Conservation (phyloP, 208 protist genomes). For the Leishmania martiniquensis region DNA sequence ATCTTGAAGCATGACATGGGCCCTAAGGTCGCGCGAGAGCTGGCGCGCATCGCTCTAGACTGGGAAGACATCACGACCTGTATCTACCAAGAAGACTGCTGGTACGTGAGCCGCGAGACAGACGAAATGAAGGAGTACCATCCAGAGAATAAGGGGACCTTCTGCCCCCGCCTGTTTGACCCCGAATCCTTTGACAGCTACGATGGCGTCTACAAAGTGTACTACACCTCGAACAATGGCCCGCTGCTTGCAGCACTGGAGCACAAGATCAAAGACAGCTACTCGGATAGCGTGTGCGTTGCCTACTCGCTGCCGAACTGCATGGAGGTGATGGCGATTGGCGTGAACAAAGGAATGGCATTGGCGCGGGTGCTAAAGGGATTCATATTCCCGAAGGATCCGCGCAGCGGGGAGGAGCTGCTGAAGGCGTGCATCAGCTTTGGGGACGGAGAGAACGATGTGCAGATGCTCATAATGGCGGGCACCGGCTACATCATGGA, state of each 20-base stretch:
- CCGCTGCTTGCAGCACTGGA: constrained; percentile 13
- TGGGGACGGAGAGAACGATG: constrained; percentile 56
- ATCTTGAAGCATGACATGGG: constrained; percentile 45
- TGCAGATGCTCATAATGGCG: constrained; percentile 37
- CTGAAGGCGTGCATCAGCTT: constrained; percentile 49
- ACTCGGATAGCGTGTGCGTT: constrained; percentile 6
- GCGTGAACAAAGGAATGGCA: constrained; percentile 48
- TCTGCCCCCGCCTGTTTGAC: constrained; percentile 35
- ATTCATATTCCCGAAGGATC: constrained; percentile 22
- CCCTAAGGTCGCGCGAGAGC: constrained; percentile 27
- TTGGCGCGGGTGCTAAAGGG: constrained; percentile 27
- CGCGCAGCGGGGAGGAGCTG: constrained; percentile 17
- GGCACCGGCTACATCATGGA: constrained; percentile 47
- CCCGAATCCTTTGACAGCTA: constrained; percentile 29
- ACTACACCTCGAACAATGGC: constrained; percentile 32
- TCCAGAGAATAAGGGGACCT: constrained; percentile 38
- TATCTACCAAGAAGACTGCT: constrained; percentile 45
- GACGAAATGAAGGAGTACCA: constrained; percentile 35
- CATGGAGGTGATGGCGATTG: constrained; percentile 49
- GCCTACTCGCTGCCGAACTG: constrained; percentile 39
- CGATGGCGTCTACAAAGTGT: constrained; percentile 42
- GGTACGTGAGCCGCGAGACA: constrained; percentile 34
- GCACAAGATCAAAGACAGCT: constrained; percentile 18
- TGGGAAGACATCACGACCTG: constrained; percentile 31
- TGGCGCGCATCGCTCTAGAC: constrained; percentile 27